Percentiles rank a stretch among this genome's conserved stretches.
Evolutionary conservation across 1,284 basidiomycete species (phyloP).

Genomic region (Leccinum subrobustum): DNA sequence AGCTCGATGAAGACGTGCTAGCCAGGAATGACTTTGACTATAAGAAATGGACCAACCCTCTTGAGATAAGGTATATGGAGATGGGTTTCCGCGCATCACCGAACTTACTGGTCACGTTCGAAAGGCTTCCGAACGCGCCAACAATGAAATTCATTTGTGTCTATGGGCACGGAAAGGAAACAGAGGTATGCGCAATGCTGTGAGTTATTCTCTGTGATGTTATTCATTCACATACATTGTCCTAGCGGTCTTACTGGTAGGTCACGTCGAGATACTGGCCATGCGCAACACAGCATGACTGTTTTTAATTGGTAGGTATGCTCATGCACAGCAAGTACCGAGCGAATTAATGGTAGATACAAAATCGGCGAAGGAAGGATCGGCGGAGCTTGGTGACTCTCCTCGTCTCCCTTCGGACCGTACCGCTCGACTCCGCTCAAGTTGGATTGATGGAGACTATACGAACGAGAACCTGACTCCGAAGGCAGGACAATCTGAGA

Average conservation of each 20-base stretch:
- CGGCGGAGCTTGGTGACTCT: constrained; percentile 43
- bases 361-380: constrained; percentile 36
- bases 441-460: constrained; percentile 84
- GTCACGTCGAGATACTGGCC: constrained; percentile 1
- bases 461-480: constrained; percentile 64
- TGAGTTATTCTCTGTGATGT: background rate
- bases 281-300: background rate
- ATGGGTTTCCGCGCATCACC: background rate
- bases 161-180: constrained; percentile 96
- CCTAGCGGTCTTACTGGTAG: constrained; percentile 77
- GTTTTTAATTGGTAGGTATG: constrained; percentile 51
- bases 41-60: constrained; percentile 92
- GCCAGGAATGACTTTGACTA: constrained; percentile 69
- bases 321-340: constrained; percentile 66
- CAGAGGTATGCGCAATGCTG: constrained; percentile 61
- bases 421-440: constrained; percentile 52
- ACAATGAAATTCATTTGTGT: constrained; percentile 93
- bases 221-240: background rate
- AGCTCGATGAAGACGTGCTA: constrained; percentile 68
- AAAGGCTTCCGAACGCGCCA: constrained; percentile 84
- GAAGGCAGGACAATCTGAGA: constrained; percentile 42
- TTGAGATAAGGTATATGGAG: constrained; percentile 71
- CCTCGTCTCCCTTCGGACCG: constrained; percentile 52
- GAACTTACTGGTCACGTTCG: background rate
- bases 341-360: constrained; percentile 58